phyloP scores from a whole-genome alignment of 768 basidiomycete genomes.

The Krasilnikovozyma curviuscula region DNA sequence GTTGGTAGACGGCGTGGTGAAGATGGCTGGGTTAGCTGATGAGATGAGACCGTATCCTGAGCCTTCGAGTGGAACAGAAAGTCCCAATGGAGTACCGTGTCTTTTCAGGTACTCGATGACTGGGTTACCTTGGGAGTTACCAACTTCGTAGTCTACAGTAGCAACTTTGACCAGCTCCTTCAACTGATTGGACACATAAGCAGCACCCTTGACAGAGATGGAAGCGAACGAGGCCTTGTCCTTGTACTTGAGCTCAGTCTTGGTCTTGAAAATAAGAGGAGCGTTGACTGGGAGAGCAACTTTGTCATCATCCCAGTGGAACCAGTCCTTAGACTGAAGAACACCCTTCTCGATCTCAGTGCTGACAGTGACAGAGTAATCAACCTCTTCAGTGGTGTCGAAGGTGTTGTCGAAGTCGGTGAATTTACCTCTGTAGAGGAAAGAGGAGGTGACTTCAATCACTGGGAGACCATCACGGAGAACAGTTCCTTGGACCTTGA shows the following conservation, averaged over 20 bases:
- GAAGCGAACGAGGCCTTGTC: constrained; percentile 67
- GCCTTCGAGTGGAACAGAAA: constrained; percentile 54
- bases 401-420: constrained; percentile 90
- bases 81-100: constrained; percentile 61
- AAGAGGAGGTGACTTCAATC: constrained; percentile 83
- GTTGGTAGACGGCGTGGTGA: constrained; percentile 73
- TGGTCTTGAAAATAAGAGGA: constrained; percentile 70
- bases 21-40: constrained; percentile 40
- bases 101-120: constrained; percentile 83
- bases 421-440: constrained; percentile 92
- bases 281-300: constrained; percentile 60
- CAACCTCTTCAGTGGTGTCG: constrained; percentile 72
- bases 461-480: constrained; percentile 56
- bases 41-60: constrained; percentile 71
- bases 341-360: constrained; percentile 72
- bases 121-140: constrained; percentile 79
- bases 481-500: constrained; percentile 44
- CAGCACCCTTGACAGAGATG: constrained; percentile 62
- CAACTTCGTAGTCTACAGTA: constrained; percentile 64
- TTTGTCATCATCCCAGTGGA: constrained; percentile 75
- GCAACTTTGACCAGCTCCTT: constrained; percentile 78
- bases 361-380: constrained; percentile 57
- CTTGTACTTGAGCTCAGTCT: constrained; percentile 74
- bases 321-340: constrained; percentile 91
- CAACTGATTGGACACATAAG: constrained; percentile 71